Percentiles rank a stretch among this genome's conserved stretches.
phyloP scores from a whole-genome alignment of 2,329 filamentous ascomycete genomes.

The Colletotrichum caudatum region DNA sequence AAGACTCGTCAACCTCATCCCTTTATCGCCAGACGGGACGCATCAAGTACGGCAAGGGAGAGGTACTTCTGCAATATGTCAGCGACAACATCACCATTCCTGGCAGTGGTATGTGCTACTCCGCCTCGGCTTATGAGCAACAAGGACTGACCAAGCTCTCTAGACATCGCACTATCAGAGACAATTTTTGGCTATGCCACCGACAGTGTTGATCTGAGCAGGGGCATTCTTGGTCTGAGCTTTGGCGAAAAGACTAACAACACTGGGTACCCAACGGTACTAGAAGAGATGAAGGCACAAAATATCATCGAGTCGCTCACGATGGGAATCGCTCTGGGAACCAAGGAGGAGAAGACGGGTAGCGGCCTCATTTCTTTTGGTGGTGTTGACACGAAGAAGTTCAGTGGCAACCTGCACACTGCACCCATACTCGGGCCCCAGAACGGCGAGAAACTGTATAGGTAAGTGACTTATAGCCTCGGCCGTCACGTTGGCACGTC shows the following conservation, averaged over 20 bases:
- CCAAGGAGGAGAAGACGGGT: slow-evolving; percentile 44
- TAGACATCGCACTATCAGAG: slow-evolving; percentile 44
- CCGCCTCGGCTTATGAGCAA: too few relatives aligned
- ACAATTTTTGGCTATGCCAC: slow-evolving; percentile 50
- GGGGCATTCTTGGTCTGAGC: slow-evolving; percentile 50
- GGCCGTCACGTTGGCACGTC: not conserved
- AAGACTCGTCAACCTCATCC: slow-evolving; percentile 44
- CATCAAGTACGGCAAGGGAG: slow-evolving; percentile 49
- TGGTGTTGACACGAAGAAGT: slow-evolving; percentile 61
- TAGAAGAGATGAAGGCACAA: slow-evolving; percentile 48
- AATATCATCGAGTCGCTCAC: slow-evolving; percentile 47
- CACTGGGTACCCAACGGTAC: slow-evolving; percentile 47
- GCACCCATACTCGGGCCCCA: slow-evolving; percentile 48
- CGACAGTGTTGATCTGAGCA: slow-evolving; percentile 46
- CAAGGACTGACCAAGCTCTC: not conserved
- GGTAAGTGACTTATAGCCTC: slow-evolving; percentile 19
- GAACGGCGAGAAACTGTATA: slow-evolving; percentile 44
- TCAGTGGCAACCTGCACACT: slow-evolving; percentile 51
- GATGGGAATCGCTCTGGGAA: slow-evolving; percentile 52
- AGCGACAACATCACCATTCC: slow-evolving; percentile 48
- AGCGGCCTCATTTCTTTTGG: slow-evolving; percentile 56
- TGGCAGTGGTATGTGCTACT: slow-evolving; percentile 43
- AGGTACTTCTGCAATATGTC: slow-evolving; percentile 47
- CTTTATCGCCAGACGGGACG: slow-evolving; percentile 38
- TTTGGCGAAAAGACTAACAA: slow-evolving; percentile 47